Evolutionary conservation across 2,329 filamentous ascomycete genomes (phyloP).

Genomic region (Hymenoscyphus salicellus): DNA sequence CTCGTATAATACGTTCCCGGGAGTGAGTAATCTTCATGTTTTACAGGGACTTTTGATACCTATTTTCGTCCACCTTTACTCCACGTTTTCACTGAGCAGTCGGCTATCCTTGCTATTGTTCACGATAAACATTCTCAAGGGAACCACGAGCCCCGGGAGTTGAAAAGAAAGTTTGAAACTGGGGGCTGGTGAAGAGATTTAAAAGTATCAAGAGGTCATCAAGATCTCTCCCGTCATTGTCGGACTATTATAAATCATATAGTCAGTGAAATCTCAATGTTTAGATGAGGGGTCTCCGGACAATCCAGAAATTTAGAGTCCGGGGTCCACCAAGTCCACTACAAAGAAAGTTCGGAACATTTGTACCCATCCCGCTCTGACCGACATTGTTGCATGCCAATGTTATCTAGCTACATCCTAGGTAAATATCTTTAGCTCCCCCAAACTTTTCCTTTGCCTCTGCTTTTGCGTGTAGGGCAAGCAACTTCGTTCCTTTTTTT

Average conservation of each 20-base stretch:
- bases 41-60: too few species aligned
- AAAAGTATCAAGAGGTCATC: too few species aligned
- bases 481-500: background rate
- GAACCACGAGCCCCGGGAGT: too few species aligned
- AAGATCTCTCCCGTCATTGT: too few species aligned
- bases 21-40: too few species aligned
- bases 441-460: background rate
- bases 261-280: background rate
- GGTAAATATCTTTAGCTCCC: background rate
- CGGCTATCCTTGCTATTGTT: too few species aligned
- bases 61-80: too few species aligned
- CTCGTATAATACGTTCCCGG: too few species aligned
- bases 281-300: background rate
- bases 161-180: too few species aligned
- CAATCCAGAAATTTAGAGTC: background rate
- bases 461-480: background rate
- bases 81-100: too few species aligned
- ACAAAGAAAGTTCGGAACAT: background rate
- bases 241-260: background rate
- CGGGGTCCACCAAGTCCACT: background rate
- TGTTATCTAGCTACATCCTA: conserved; percentile 9
- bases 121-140: too few species aligned
- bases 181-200: too few species aligned
- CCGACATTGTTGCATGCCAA: conserved; percentile 11
- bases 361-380: conserved; percentile 5